Conservation (phyloP, 1,284 basidiomycete species). For the Ganoderma boninense region DNA sequence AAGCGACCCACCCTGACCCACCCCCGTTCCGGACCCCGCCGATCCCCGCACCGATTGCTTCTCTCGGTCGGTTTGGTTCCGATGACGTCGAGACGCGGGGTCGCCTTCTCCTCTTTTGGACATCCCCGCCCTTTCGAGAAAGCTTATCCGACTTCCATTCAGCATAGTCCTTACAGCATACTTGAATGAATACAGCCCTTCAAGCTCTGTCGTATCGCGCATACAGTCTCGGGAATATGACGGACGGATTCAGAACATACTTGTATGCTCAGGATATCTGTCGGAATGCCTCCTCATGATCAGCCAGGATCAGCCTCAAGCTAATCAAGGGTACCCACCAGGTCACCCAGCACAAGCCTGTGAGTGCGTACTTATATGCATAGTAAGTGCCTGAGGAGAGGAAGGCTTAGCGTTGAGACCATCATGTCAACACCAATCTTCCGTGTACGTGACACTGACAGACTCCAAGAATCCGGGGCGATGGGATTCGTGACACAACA, state of each 20-base stretch:
- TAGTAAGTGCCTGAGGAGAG: neutral
- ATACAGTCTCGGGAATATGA: neutral
- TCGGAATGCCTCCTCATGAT: neutral
- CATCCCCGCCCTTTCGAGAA: neutral
- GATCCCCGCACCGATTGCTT: conserved; percentile 6
- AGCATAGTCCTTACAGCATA: too few relatives aligned
- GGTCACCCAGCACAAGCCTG: too few relatives aligned
- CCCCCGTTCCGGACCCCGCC: conserved; percentile 16
- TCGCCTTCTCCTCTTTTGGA: neutral
- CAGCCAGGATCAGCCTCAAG: neutral
- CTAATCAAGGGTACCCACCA: neutral
- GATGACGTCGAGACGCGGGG: conserved; percentile 5
- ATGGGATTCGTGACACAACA: neutral
- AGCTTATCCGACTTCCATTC: neutral
- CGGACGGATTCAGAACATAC: neutral
- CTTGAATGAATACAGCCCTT: neutral
- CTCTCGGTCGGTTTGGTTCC: neutral
- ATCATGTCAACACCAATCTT: neutral
- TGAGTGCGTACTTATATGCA: neutral
- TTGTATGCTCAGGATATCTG: neutral
- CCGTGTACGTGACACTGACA: neutral
- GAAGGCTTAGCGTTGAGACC: neutral
- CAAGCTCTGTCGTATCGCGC: neutral
- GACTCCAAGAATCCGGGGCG: neutral
- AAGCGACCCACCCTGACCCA: neutral